phyloP scores from a whole-genome alignment of 1,284 basidiomycete genomes.

The Xanthoconium separans region DNA sequence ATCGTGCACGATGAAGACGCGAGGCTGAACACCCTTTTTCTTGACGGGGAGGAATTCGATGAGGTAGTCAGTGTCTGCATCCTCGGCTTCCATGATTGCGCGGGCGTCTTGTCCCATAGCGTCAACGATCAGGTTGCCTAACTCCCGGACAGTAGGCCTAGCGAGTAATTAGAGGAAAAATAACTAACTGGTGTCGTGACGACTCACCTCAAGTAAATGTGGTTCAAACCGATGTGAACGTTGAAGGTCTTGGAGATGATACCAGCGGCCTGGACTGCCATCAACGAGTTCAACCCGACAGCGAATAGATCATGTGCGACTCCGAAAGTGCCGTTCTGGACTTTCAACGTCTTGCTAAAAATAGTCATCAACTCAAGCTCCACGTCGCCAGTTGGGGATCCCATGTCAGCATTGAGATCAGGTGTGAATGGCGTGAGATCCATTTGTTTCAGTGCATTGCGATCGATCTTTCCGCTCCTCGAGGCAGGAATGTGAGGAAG shows the following conservation, averaged over 20 bases:
- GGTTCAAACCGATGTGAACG: conserved; percentile 31
- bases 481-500: conserved; percentile 25
- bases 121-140: conserved; percentile 27
- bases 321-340: conserved; percentile 23
- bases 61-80: conserved; percentile 26
- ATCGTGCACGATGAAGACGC: conserved; percentile 30
- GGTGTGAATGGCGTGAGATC: conserved; percentile 23
- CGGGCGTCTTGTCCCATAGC: conserved; percentile 27
- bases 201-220: conserved; percentile 29
- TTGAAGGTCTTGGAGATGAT: conserved; percentile 29
- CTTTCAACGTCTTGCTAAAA: conserved; percentile 24
- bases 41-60: conserved; percentile 31
- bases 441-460: conserved; percentile 30
- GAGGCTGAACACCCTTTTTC: conserved; percentile 30
- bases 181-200: neutral
- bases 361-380: conserved; percentile 27
- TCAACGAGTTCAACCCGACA: conserved; percentile 30
- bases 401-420: conserved; percentile 25
- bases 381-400: conserved; percentile 25
- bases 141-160: conserved; percentile 28
- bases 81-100: conserved; percentile 30
- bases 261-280: conserved; percentile 33
- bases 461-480: conserved; percentile 28
- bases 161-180: neutral
- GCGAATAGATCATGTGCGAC: conserved; percentile 30